phyloP scores from a whole-genome alignment of 768 basidiomycete genomes.

The Leccinum uliginosum region DNA sequence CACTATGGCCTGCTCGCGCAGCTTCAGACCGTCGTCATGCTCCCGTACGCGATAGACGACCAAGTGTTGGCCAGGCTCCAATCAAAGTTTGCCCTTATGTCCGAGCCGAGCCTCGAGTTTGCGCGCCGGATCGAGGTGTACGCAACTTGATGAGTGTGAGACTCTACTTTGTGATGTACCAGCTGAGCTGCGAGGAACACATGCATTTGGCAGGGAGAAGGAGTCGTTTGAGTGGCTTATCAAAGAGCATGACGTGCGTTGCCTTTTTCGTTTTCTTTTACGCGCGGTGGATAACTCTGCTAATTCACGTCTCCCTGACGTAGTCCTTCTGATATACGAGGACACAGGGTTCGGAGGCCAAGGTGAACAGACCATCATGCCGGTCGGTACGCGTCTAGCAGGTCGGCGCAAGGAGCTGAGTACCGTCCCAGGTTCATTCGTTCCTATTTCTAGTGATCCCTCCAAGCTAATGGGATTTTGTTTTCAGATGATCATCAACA shows the following conservation, averaged over 20 bases:
- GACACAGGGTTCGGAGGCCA: constrained; percentile 42
- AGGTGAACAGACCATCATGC: constrained; percentile 64
- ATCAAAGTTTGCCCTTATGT: constrained; percentile 93
- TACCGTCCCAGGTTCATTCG: constrained; percentile 49
- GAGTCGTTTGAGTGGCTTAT: constrained; percentile 91
- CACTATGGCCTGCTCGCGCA: constrained; percentile 77
- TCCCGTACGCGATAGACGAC: constrained; percentile 88
- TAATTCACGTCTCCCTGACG: too few relatives aligned
- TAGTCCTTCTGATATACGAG: constrained; percentile 80
- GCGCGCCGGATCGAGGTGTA: constrained; percentile 92
- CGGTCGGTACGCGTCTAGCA: constrained; percentile 79
- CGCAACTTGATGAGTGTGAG: constrained; percentile 76
- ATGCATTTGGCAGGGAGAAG: constrained; percentile 94
- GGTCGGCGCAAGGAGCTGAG: constrained; percentile 73
- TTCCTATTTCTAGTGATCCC: neutral
- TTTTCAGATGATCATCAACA: constrained; percentile 84
- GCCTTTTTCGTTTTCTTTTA: neutral
- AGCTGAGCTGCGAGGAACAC: constrained; percentile 90
- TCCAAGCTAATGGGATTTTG: neutral
- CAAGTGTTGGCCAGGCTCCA: constrained; percentile 78
- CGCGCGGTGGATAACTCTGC: neutral
- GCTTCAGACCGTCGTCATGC: constrained; percentile 78
- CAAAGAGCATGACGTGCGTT: constrained; percentile 81
- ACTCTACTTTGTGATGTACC: constrained; percentile 95
- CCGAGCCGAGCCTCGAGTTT: constrained; percentile 91